Base-by-base conservation (phyloP, 225 moss, liverwort and hornwort genomes). In the Sphagnum tenellum region DNA sequence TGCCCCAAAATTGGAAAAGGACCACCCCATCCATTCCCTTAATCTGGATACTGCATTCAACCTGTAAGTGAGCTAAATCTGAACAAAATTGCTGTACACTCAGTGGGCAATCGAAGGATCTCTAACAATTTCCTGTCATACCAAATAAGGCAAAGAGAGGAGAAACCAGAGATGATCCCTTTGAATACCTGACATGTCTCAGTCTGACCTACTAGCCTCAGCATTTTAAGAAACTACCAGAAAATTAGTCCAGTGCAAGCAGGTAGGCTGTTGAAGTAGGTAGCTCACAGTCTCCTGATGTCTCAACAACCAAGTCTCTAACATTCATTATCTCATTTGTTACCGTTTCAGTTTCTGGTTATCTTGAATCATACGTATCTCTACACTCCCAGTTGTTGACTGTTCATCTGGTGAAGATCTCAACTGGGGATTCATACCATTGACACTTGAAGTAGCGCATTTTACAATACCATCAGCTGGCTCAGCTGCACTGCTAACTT, bases 61-160 rank as follows among this genome's bases (percentile, higher is more conserved):
- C 88, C 71, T 88, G 89, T 89, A 89, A 5, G 5, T 92, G 86
- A 88, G 89, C 89, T 95, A 89, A 70, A 76, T 67, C 77, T 86
- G 81, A 83, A 87, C 79, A 86, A 76, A 85, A 89, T 75, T 92
- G 88, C 88, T 95, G 77, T 92, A 95, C 91, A 95, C 89, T 95
- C 91, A 79, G 88, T 84, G 83, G 88, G 84, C 82, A 79, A 74
- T 64, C 79, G 82, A 80, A 74, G 66, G 73, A 72, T 70, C n/a
- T n/a, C n/a, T 69, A 52, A 62, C 54, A 82, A n/a, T n/a, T n/a
- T n/a, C n/a, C n/a, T 58, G 68, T 76, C 78, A 75, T 71, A 82
- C 75, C n/a, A 75, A 66, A 72, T 70, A 61, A 66, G 69, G 52
- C 66, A 75, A 78, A 75, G 56, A 74, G 73, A 71, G 77, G 71